phyloP scores from a whole-genome alignment of 345 rosid species.

The Stellera chamaejasme region DNA sequence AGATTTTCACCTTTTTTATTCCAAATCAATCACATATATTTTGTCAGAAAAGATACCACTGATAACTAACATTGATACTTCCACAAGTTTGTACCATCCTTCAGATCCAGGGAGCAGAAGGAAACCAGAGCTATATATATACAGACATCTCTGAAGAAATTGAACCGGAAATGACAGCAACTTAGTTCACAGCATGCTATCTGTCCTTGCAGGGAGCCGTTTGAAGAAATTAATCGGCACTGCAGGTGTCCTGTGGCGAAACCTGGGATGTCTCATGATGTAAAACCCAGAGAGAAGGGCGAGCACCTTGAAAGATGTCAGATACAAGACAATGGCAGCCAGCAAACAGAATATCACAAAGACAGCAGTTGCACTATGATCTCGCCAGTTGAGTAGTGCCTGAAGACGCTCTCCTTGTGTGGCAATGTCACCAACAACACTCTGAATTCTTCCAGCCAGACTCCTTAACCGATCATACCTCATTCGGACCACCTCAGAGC shows the following conservation, averaged over 20 bases:
- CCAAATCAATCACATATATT: not conserved
- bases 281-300: conserved; percentile 51
- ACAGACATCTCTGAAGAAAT: conserved; percentile 10
- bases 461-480: conserved; percentile 82
- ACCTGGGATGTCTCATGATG: conserved; percentile 80
- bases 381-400: conserved; percentile 83
- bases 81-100: not conserved
- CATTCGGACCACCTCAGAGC: conserved; percentile 36
- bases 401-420: conserved; percentile 87
- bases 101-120: not conserved
- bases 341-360: conserved; percentile 59
- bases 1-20: too few relatives aligned
- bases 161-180: conserved; percentile 1
- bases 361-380: conserved; percentile 77
- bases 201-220: conserved; percentile 75
- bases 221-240: conserved; percentile 69
- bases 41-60: not conserved
- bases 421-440: conserved; percentile 89
- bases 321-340: conserved; percentile 57
- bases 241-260: conserved; percentile 66
- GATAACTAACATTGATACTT: not conserved
- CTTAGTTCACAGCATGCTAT: conserved; percentile 57
- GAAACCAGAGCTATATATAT: conserved; percentile 10
- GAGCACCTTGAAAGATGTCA: conserved; percentile 71
- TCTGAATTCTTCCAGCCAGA: conserved; percentile 75